Evolutionary conservation across 2,329 filamentous ascomycete species (phyloP).

Genomic region (Fusarium buharicum): DNA sequence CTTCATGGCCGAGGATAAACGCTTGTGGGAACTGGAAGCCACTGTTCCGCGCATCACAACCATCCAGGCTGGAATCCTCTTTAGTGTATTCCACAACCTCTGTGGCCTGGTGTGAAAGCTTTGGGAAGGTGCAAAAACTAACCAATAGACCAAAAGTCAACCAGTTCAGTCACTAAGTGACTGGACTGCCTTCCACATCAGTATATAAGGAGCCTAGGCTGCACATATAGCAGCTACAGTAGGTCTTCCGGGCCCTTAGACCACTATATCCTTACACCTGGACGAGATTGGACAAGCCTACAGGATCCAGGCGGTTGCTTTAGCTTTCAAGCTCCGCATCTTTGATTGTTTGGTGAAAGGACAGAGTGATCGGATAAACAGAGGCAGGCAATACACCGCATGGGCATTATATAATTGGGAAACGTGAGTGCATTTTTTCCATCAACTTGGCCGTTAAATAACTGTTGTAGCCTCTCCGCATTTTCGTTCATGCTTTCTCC

Average conservation of each 20-base stretch:
- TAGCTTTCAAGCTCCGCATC: slow-evolving; percentile 50
- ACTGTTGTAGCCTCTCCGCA: slow-evolving; percentile 31
- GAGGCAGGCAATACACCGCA: slow-evolving; percentile 45
- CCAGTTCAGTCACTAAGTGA: too few relatives aligned
- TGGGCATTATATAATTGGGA: slow-evolving; percentile 53
- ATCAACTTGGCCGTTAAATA: rapidly evolving
- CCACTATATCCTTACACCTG: too few relatives aligned
- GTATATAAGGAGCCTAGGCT: too few relatives aligned
- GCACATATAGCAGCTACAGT: too few relatives aligned
- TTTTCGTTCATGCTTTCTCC: slow-evolving; percentile 46
- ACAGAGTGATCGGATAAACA: slow-evolving; percentile 29
- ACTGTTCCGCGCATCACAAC: slow-evolving; percentile 47
- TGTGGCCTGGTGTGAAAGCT: slow-evolving; percentile 52
- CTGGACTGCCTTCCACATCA: too few relatives aligned
- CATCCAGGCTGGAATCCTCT: slow-evolving; percentile 50
- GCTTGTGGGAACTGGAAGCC: slow-evolving; percentile 53
- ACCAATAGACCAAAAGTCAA: too few relatives aligned
- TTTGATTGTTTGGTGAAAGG: slow-evolving; percentile 38
- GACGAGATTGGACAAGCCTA: slow-evolving; percentile 53
- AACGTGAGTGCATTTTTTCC: slow-evolving; percentile 28
- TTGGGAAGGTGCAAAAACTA: too few relatives aligned
- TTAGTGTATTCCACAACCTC: slow-evolving; percentile 48
- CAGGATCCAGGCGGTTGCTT: slow-evolving; percentile 45
- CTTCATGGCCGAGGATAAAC: slow-evolving; percentile 53
- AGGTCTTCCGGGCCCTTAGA: too few relatives aligned